Evolutionary conservation across 768 basidiomycete genomes (phyloP).

Genomic region (Boletus speciosus): DNA sequence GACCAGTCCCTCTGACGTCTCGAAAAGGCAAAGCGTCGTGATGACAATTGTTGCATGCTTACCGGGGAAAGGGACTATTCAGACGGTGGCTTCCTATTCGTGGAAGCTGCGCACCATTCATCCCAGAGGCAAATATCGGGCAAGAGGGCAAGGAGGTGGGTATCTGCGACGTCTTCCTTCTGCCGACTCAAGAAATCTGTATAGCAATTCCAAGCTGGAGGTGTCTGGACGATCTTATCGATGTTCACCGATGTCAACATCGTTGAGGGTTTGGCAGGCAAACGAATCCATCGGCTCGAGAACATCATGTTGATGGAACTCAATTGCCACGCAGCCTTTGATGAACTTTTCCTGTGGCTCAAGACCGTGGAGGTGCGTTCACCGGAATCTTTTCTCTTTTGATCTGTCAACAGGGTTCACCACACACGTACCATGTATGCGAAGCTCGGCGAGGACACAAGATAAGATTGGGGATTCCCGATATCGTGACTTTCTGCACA

Average conservation of each 20-base stretch:
- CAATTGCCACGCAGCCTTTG: not conserved
- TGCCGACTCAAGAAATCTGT: not conserved
- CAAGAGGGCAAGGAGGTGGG: not conserved
- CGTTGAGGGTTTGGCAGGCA: not conserved
- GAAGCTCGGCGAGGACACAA: not conserved
- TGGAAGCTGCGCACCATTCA: not conserved
- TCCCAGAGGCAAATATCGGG: not conserved
- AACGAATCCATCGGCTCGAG: not conserved
- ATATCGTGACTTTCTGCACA: not conserved
- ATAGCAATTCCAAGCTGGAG: too few species aligned
- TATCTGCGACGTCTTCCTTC: not conserved
- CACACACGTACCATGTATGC: not conserved
- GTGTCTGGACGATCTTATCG: not conserved
- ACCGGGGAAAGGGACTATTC: not conserved
- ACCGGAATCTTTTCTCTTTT: not conserved
- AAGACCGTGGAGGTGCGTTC: constrained; percentile 3
- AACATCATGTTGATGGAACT: not conserved
- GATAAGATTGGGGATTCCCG: not conserved
- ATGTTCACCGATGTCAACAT: not conserved
- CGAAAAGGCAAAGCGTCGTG: not conserved
- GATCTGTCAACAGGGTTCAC: not conserved
- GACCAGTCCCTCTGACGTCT: not conserved
- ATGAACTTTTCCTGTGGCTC: not conserved
- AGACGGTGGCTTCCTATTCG: not conserved
- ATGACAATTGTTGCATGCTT: not conserved